Percentiles rank a stretch among this genome's conserved stretches.
These are phyloP conservation scores for Podospora pseudopauciseta DNA, from an alignment of 495 filamentous ascomycete genomes.

Conservation along the genomic window DNA sequence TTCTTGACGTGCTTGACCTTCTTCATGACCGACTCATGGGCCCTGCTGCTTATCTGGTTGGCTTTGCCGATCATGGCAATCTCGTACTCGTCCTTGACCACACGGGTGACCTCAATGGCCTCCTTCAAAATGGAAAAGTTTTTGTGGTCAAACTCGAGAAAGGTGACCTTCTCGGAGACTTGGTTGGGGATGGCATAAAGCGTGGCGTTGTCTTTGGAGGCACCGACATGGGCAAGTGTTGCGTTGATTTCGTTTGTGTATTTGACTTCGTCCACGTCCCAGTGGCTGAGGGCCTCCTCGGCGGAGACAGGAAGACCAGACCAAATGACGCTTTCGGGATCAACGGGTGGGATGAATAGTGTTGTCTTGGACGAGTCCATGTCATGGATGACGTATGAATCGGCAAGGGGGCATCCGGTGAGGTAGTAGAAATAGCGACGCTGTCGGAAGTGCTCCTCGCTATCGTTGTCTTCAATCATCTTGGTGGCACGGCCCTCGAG, in stretches of 20 bases:
- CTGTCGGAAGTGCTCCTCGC: constrained; percentile 76
- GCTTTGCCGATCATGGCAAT: constrained; percentile 78
- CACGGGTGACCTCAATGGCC: constrained; percentile 73
- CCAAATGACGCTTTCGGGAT: constrained; percentile 93
- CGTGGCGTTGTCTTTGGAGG: constrained; percentile 45
- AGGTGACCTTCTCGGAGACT: constrained; percentile 60
- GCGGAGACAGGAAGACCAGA: constrained; percentile 76
- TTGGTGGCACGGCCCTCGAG: constrained; percentile 79
- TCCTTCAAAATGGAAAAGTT: constrained; percentile 62
- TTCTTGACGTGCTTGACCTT: constrained; percentile 63
- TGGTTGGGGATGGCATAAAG: constrained; percentile 71
- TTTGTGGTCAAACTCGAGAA: constrained; percentile 59
- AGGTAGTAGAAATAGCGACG: constrained; percentile 94
- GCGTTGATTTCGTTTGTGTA: constrained; percentile 67
- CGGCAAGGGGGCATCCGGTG: constrained; percentile 77
- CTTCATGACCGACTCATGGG: constrained; percentile 68
- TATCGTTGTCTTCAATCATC: constrained; percentile 79
- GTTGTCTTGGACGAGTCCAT: constrained; percentile 67
- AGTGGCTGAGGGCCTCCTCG: constrained; percentile 68
- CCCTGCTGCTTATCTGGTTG: constrained; percentile 73
- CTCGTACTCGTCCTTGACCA: constrained; percentile 81
- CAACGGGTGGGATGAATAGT: constrained; percentile 87
- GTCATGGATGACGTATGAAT: constrained; percentile 80
- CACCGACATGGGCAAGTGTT: constrained; percentile 48
- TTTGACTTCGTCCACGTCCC: constrained; percentile 78